phyloP scores from a whole-genome alignment of 805 yeast species.

The Wickerhamomyces strasburgensis region DNA sequence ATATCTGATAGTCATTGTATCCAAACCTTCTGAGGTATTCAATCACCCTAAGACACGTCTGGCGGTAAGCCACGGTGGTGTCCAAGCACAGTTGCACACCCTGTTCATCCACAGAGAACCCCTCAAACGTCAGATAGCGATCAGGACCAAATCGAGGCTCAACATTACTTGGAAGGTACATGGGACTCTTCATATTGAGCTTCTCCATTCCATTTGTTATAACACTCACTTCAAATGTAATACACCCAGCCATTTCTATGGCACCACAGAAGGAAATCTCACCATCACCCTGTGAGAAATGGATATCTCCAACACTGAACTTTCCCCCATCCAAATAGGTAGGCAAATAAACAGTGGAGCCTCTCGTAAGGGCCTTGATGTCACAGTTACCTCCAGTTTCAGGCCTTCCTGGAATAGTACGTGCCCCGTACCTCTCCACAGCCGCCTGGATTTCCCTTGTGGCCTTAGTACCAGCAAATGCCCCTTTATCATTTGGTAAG shows the following conservation, averaged over 20 bases:
- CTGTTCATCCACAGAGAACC: slow-evolving; percentile 45
- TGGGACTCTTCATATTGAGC: slow-evolving; percentile 39
- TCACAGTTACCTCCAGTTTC: slow-evolving; percentile 53
- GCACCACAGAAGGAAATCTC: slow-evolving; percentile 52
- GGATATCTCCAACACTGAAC: slow-evolving; percentile 44
- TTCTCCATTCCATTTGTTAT: slow-evolving; percentile 39
- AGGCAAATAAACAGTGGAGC: slow-evolving; percentile 45
- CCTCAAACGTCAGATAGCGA: slow-evolving; percentile 47
- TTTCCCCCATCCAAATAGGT: slow-evolving; percentile 44
- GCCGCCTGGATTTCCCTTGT: slow-evolving; percentile 24
- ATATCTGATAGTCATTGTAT: slow-evolving; percentile 47
- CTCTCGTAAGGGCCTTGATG: slow-evolving; percentile 44
- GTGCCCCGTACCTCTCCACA: slow-evolving; percentile 40
- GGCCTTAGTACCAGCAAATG: slow-evolving; percentile 38
- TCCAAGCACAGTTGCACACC: slow-evolving; percentile 43
- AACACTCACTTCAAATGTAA: slow-evolving; percentile 37
- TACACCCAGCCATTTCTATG: slow-evolving; percentile 46
- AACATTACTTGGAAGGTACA: slow-evolving; percentile 45
- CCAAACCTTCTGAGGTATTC: slow-evolving; percentile 47
- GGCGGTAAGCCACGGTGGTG: slow-evolving; percentile 47
- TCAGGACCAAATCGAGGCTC: slow-evolving; percentile 45
- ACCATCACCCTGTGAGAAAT: slow-evolving; percentile 51
- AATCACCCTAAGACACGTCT: slow-evolving; percentile 43
- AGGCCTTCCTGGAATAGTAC: slow-evolving; percentile 49
- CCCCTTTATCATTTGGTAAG: slow-evolving; percentile 32